Conservation (phyloP, 139 green algal genomes). For the Closterium sp. region DNA sequence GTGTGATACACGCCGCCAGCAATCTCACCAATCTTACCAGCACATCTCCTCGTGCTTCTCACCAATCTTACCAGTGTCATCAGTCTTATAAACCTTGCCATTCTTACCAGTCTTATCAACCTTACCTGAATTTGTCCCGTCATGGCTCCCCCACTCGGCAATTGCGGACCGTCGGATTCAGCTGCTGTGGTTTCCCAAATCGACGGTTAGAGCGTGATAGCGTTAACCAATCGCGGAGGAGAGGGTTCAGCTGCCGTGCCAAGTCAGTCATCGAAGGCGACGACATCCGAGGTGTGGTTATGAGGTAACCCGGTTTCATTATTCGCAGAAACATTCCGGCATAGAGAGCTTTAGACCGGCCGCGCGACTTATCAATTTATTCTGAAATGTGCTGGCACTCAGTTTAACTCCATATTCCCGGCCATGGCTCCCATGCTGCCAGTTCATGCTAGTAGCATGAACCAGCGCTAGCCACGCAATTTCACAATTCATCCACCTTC, state of each 20-base stretch:
- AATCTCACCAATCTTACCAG: background rate
- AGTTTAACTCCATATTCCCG: too few species aligned
- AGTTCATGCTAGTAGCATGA: too few species aligned
- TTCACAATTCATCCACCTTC: too few species aligned
- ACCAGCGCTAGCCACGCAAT: too few species aligned
- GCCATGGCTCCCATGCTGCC: too few species aligned
- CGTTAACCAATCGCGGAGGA: background rate
- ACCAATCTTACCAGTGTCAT: background rate
- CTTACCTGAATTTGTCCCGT: background rate
- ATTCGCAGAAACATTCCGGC: background rate
- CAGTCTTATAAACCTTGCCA: background rate
- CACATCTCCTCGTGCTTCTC: background rate
- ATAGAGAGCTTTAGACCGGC: too few species aligned
- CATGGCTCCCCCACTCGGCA: background rate
- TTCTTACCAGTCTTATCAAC: background rate
- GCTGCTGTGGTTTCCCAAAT: background rate
- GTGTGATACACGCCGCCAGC: too few species aligned
- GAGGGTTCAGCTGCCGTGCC: background rate
- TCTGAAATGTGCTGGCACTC: too few species aligned
- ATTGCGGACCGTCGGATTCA: background rate
- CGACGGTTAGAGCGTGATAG: background rate
- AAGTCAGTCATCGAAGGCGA: background rate
- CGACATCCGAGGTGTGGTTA: background rate
- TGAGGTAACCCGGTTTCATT: background rate
- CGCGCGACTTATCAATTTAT: too few species aligned